Base-by-base conservation (phyloP, 108 stramenopile species). In the Nannochloropsis gaditana region DNA sequence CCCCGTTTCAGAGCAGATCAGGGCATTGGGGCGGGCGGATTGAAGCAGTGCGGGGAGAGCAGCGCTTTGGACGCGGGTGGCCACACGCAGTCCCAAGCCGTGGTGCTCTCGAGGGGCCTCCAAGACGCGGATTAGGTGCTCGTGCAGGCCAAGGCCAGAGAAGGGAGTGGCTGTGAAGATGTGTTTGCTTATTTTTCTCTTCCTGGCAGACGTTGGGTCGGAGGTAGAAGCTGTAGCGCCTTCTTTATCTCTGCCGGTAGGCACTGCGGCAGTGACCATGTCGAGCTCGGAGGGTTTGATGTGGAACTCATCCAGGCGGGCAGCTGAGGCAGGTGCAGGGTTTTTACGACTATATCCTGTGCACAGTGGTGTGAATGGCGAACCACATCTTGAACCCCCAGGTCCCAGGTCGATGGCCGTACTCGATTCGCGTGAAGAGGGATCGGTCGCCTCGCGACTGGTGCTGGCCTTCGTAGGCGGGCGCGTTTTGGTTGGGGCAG, bases 1-100 rank as follows among this genome's bases (percentile, higher is more conserved):
- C 9, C 92, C 92, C 5, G 92, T 93, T 43, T 92, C 88, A 10
- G 90, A 90, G 84, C 89, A 89, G 73, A 92, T 41, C 41, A 93
- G 80, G 43, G 85, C 82, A 87, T 92, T 90, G 44, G 86, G 90
- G 5, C 91, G 90, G 10, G 42, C 87, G 41, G 50, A 21, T 41
- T n/a, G 31, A 41, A 41, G 80, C 11, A 91, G 84, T 79, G 88
- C 81, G 9, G 90, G 91, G 21, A 91, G 43, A 31, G 87, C 87
- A 8, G 87, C 90, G 41, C 44, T 21, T 85, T 91, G 91, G 15
- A 90, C 89, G 10, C 83, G 84, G 43, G 90, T 91, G 79, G 91
- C 89, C 9, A 84, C 43, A 3, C 31, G 19, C 9, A 91, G 86
- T 17, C 89, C 91, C 84, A 91, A 85, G n/a, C 90, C 91, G 8